Base-by-base conservation (phyloP, 2,329 filamentous ascomycete species). In the Sclerotiophoma versabilis region DNA sequence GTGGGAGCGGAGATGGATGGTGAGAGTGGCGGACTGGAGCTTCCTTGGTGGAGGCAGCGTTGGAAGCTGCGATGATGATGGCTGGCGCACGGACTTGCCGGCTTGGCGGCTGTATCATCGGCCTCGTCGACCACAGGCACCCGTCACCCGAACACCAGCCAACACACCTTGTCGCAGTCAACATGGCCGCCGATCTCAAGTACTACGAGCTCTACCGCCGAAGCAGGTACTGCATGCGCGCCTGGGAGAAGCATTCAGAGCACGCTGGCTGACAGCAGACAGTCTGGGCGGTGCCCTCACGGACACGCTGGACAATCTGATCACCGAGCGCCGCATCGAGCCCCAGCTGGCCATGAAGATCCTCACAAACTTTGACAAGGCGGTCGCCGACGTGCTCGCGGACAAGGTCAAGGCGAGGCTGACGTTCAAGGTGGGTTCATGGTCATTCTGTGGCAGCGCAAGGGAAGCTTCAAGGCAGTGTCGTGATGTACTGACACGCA, bases 271-370 rank as follows among this genome's bases (percentile, higher is more conserved):
- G 63, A 75, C 65, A 54, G 38, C 34, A 39, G 41, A 62, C 76
- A 99, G 95, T 79, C 92, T 99, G 80, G 95, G 95, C 67, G 84
- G 92, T 71, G 89, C 93, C 53, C 84, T 99, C 69, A 97, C 93
- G 49, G 96, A 99, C 79, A 96, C 93, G 49, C 92, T 99, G 70
- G 95, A 99, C 79, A 92, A 96, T 71, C 83, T 99, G 65, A 98
- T 99, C 78, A 93, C 91, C 74, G 90, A 93, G 65, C 89, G 92
- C 70, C 91, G 91, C 64, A 98, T 99, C 79, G 93, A 98, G 79
- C 95, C 95, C 23, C 95, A 99, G 80, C 86, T 99, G 37, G 95
- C 95, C 44, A 98, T 99, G 92, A 96, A 96, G 84, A 96, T 99
- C 62, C 85, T 99, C 58, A 87, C 88, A 65, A 96, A 96, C 79